Evolutionary conservation across 2,329 filamentous ascomycete species (phyloP), one percentile per base, ranked within the genome.

Genomic region (Aspergillus luchuensis): DNA sequence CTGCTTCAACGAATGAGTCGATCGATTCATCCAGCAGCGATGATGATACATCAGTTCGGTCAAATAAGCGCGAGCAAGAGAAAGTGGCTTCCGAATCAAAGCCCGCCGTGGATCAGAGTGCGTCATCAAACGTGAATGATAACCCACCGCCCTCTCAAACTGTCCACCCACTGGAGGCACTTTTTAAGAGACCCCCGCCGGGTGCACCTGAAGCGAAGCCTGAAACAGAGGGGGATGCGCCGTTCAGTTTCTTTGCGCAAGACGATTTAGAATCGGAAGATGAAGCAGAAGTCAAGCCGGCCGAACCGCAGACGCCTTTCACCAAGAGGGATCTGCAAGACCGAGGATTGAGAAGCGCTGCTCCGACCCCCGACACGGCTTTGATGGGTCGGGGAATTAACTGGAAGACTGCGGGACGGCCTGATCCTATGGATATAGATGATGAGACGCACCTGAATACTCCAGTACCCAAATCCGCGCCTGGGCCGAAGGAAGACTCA

Each of bases 281-380:
- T 21, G 83, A 82, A 11, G 73, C 77, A 1, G 74, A 79, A 8
- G 73, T 77, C 4, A 30, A 56, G 63, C 67, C 72, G 54, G 66
- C 71, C 15, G 75, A 71, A 54, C 93, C 92, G 11, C 87, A 92
- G 76, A 97, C 94, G 0, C 94, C 94, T 0, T 96, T 88, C 73
- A 91, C 91, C 0, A 87, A 88, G 64, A 85, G 88, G 66, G 94
- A 98, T 66, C 81, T 94, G 30, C 85, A 92, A 63, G 86, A 85
- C 54, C 72, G 81, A 36, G 75, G 76, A 48, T 73, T 91, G n/a
- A 85, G 95, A 58, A 97, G 92, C 72, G 92, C 92, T 5, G 95
- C 95, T 2, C 95, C 95, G 0, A 99, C 95, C 0, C 95, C 95
- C 0, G 95, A 99, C 72, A 98, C 95, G 0, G 92, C 92, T 1